phyloP scores from a whole-genome alignment of 306 rosid genomes.

The Prunus davidiana region DNA sequence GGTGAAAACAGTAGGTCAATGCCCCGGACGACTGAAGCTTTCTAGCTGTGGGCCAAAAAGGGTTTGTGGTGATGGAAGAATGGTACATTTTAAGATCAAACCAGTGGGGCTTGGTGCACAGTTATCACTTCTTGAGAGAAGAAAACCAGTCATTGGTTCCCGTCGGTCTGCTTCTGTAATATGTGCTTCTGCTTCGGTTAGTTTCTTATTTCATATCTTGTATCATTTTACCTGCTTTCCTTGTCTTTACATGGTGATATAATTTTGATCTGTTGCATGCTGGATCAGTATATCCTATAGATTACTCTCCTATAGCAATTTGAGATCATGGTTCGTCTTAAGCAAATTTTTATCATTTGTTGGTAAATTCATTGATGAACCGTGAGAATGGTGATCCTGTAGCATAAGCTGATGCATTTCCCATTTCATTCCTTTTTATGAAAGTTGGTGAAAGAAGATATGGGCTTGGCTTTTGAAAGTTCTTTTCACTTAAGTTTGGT shows the following conservation, averaged over 20 bases:
- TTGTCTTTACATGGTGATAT: not conserved
- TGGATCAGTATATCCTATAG: not conserved
- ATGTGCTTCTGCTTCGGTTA: conserved; percentile 58
- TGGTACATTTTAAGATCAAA: conserved; percentile 25
- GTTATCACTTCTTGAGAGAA: conserved; percentile 2
- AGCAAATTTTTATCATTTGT: not conserved
- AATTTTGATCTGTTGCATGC: not conserved
- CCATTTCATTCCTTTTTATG: not conserved
- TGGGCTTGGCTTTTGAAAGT: not conserved
- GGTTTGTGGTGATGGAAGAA: conserved; percentile 23
- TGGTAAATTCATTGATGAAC: not conserved
- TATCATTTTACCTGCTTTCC: conserved; percentile 10
- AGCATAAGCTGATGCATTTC: not conserved
- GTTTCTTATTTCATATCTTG: conserved; percentile 16
- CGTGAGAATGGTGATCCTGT: not conserved
- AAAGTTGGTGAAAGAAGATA: not conserved
- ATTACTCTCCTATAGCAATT: not conserved
- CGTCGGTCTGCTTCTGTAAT: conserved; percentile 29
- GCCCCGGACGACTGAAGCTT: not conserved
- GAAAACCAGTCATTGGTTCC: conserved; percentile 14
- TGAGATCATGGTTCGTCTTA: not conserved
- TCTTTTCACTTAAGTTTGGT: not conserved
- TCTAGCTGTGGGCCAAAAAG: conserved; percentile 27
- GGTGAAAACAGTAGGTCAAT: conserved; percentile 19
- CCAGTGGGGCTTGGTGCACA: conserved; percentile 9